Conservation (phyloP, 2,329 filamentous ascomycete genomes). For the Hirsutella minnesotensis region DNA sequence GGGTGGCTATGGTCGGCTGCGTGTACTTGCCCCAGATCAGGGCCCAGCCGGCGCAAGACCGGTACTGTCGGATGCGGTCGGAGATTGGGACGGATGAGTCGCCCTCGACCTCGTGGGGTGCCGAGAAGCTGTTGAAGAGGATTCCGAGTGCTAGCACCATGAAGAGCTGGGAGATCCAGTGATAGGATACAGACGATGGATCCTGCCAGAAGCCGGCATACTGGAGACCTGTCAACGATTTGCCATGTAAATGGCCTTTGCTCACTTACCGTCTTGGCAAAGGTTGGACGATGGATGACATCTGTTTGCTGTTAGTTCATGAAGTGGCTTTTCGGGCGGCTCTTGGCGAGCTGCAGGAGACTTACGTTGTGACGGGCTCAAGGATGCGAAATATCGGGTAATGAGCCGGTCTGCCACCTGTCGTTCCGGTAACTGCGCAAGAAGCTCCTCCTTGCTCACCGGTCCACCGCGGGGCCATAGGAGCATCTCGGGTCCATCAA, state of each 20-base stretch:
- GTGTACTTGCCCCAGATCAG: slow-evolving; percentile 38
- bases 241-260: too few species aligned
- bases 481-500: slow-evolving; percentile 28
- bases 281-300: slow-evolving; percentile 40
- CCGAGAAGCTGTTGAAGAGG: slow-evolving; percentile 31
- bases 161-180: slow-evolving; percentile 40
- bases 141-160: slow-evolving; percentile 31
- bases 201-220: slow-evolving; percentile 39
- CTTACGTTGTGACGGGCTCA: slow-evolving; percentile 39
- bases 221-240: slow-evolving; percentile 15
- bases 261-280: slow-evolving; percentile 28
- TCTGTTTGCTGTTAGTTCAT: slow-evolving; percentile 21
- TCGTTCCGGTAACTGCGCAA: slow-evolving; percentile 35
- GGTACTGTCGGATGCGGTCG: slow-evolving; percentile 35
- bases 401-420: slow-evolving; percentile 36
- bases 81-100: slow-evolving; percentile 27
- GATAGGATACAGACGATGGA: slow-evolving; percentile 22
- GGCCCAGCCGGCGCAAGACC: slow-evolving; percentile 37
- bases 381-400: slow-evolving; percentile 40
- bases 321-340: background rate
- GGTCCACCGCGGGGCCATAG: slow-evolving; percentile 27
- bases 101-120: slow-evolving; percentile 29
- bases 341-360: too few species aligned
- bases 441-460: slow-evolving; percentile 30
- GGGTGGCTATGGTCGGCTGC: slow-evolving; percentile 33